Evolutionary conservation across 495 filamentous ascomycete genomes (phyloP).

Genomic region (Choiromyces venosus): DNA sequence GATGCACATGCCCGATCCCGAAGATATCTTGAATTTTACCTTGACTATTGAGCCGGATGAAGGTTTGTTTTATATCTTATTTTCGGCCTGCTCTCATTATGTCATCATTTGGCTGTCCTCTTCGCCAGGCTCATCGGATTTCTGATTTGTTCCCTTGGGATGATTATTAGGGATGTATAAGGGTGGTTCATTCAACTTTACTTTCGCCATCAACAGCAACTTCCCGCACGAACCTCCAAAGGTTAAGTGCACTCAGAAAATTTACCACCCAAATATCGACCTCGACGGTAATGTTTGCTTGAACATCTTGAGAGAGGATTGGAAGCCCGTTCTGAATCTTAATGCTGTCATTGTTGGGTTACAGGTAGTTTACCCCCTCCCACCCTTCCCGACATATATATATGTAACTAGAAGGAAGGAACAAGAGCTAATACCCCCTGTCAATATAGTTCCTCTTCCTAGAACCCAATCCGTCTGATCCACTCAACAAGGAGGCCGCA

Average conservation of each 20-base stretch:
- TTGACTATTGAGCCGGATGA: constrained; percentile 93
- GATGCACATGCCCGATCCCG: constrained; percentile 85
- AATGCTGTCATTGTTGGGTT: constrained; percentile 95
- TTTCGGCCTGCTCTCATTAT: neutral
- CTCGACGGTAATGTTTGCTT: constrained; percentile 95
- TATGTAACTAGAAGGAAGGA: neutral
- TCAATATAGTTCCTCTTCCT: constrained; percentile 79
- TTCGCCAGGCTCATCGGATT: neutral
- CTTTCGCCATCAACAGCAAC: constrained; percentile 83
- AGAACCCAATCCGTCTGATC: constrained; percentile 92
- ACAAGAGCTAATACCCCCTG: neutral
- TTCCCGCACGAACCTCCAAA: constrained; percentile 98
- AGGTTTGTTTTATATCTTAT: constrained; percentile 43
- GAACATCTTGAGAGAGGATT: constrained; percentile 95
- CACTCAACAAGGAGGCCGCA: constrained; percentile 96
- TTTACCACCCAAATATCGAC: constrained; percentile 98
- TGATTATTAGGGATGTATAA: constrained; percentile 69
- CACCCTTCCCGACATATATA: neutral
- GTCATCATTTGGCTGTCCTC: neutral
- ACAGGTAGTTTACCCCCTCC: constrained; percentile 57
- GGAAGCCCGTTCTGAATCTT: constrained; percentile 95
- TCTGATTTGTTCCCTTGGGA: neutral
- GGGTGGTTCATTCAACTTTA: constrained; percentile 81
- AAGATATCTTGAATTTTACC: constrained; percentile 94
- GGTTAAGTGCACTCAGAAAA: constrained; percentile 96